Base-by-base conservation (phyloP, 2,329 filamentous ascomycete genomes). In the Trichoderma simmonsii region DNA sequence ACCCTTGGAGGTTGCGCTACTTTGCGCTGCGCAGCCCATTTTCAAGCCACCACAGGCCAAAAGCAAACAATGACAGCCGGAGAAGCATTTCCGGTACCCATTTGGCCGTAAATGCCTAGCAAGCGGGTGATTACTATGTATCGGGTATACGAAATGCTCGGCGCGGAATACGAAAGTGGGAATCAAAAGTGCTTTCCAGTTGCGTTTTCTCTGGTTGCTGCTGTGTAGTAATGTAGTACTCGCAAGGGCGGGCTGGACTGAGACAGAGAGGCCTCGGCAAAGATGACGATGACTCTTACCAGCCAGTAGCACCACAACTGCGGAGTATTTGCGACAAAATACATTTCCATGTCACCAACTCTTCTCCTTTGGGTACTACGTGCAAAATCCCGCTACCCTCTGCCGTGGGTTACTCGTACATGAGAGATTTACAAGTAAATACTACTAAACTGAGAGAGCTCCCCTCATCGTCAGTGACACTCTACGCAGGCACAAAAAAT, bases 221-320 rank as follows among this genome's bases (percentile, higher is more conserved):
- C 62, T 43, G 15, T 43, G 36, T 18, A 7, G 15, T 2, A 8
- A 43, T 18, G 36, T 43, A n/a, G 39, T n/a, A 54, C 64, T 28
- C 64, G 51, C 64, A 43, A 32, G 51, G 64, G 64, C 26, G 26
- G 60, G 15, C 63, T 39, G 28, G 57, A 36, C 57, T 61, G 66
- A 59, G 66, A 61, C 56, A 61, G 8, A 61, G 8, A 30, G 54
- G 56, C 56, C 66, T 69, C 66, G 56, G 66, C 56, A 61, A 69
- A 61, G 11, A 54, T 54, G 48, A 24, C n/a, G 36, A 69, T 69
- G 66, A 69, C 66, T 69, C 66, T 69, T 69, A 69, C 32, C 26
- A 11, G 26, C 28, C 26, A 24, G 21, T 24, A 26, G 26, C 15
- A 57, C 48, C 32, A 67, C n/a, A 28, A 28, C 32, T 57, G 63